Conservation (phyloP, 2,329 filamentous ascomycete genomes). For the Monosporascus sp. region DNA sequence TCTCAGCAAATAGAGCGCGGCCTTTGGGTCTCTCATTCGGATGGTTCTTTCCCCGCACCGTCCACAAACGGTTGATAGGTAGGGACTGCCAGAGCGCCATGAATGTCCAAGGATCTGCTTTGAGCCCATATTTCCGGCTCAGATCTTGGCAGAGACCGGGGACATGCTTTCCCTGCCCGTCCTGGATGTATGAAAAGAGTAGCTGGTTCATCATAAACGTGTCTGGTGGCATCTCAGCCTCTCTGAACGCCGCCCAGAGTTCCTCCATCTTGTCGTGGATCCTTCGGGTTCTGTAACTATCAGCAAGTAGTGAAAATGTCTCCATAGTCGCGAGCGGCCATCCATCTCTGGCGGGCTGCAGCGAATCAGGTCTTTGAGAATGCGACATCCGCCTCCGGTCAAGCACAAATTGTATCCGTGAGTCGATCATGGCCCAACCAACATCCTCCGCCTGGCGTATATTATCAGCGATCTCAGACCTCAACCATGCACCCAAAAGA, state of each 20-base stretch:
- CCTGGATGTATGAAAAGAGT: constrained; percentile 61
- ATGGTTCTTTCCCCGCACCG: constrained; percentile 25
- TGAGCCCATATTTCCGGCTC: constrained; percentile 41
- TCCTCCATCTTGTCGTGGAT: constrained; percentile 53
- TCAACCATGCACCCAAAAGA: constrained; percentile 72
- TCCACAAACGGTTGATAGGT: constrained; percentile 43
- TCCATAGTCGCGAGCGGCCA: constrained; percentile 64
- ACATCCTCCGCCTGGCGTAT: constrained; percentile 60
- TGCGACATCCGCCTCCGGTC: constrained; percentile 32
- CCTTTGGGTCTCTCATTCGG: constrained; percentile 28
- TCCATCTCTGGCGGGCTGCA: constrained; percentile 27
- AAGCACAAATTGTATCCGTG: constrained; percentile 60
- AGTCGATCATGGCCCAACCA: constrained; percentile 72
- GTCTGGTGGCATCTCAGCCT: constrained; percentile 62
- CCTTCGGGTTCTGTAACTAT: constrained; percentile 63
- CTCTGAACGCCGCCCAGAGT: constrained; percentile 58
- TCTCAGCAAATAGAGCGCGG: constrained; percentile 42
- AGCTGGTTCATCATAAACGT: constrained; percentile 77
- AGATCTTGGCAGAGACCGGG: constrained; percentile 52
- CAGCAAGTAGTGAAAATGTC: constrained; percentile 71
- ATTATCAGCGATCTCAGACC: constrained; percentile 51
- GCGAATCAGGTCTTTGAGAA: constrained; percentile 20
- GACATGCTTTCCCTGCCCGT: constrained; percentile 50
- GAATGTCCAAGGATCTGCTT: constrained; percentile 65
- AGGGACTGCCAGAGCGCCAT: constrained; percentile 61